These are phyloP conservation scores for Linanthus parryae DNA, from an alignment of 148 eudicot genomes.

Conservation along the genomic window DNA sequence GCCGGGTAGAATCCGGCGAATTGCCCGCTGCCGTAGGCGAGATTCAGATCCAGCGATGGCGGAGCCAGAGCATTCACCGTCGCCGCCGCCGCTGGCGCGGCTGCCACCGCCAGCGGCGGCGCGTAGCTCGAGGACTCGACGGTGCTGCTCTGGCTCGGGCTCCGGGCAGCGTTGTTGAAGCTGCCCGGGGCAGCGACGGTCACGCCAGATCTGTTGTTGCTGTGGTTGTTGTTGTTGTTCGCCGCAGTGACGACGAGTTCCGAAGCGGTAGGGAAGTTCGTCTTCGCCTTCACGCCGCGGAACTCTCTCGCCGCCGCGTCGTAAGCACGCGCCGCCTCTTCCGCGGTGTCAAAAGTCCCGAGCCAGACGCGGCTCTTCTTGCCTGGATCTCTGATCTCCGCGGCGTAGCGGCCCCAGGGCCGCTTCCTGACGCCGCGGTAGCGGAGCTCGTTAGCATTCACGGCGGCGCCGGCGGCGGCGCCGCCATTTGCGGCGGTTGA, in stretches of 20 bases:
- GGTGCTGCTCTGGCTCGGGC: conserved; percentile 37
- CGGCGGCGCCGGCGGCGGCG: conserved; percentile 1
- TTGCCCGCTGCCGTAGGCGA: neutral
- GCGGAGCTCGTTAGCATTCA: conserved; percentile 8
- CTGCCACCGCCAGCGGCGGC: neutral
- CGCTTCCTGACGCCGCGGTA: conserved; percentile 35
- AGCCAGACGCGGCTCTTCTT: conserved; percentile 41
- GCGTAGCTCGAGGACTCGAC: conserved; percentile 21
- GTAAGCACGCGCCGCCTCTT: conserved; percentile 37
- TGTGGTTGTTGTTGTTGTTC: too few relatives aligned
- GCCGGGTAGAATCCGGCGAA: neutral
- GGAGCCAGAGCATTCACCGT: neutral
- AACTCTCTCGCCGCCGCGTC: conserved; percentile 33
- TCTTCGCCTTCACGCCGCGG: conserved; percentile 37
- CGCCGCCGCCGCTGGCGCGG: too few relatives aligned
- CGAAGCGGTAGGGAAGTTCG: conserved; percentile 19
- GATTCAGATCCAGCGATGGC: conserved; percentile 14
- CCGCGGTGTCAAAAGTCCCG: conserved; percentile 38
- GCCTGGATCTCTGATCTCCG: conserved; percentile 37
- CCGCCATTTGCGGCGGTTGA: neutral
- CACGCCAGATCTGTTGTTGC: too few relatives aligned
- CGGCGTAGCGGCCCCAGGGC: conserved; percentile 44
- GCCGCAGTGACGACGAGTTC: neutral
- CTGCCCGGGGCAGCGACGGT: neutral
- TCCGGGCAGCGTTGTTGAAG: conserved; percentile 7